Percentiles rank a stretch among this genome's conserved stretches.
Evolutionary conservation across 495 filamentous ascomycete genomes (phyloP).

Genomic region (Darksidea phi): DNA sequence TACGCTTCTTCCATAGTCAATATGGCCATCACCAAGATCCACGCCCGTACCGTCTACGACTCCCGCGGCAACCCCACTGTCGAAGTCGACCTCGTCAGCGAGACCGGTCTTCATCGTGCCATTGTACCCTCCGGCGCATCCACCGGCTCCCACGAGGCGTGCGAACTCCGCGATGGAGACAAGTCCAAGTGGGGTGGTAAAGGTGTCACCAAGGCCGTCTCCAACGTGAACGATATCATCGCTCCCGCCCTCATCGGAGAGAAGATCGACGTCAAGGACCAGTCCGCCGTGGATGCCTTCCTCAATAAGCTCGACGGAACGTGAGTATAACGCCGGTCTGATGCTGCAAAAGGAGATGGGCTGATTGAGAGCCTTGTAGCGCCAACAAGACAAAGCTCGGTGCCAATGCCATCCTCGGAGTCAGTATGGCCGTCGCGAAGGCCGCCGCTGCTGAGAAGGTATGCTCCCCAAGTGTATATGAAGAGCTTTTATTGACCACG

Average conservation of each 20-base stretch:
- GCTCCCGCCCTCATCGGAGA: conserved; percentile 89
- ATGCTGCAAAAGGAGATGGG: neutral
- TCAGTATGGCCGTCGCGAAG: conserved; percentile 94
- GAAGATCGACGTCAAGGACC: conserved; percentile 95
- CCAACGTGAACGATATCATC: conserved; percentile 93
- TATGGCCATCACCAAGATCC: conserved; percentile 97
- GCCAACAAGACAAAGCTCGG: conserved; percentile 97
- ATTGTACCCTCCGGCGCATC: conserved; percentile 98
- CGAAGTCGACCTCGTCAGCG: conserved; percentile 93
- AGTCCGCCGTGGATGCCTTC: conserved; percentile 88
- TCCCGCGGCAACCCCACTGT: conserved; percentile 97
- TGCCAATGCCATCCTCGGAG: conserved; percentile 98
- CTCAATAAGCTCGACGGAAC: conserved; percentile 95
- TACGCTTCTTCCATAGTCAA: conserved; percentile 40
- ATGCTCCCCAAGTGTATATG: conserved; percentile 5
- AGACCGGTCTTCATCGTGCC: conserved; percentile 94
- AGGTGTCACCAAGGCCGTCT: conserved; percentile 91
- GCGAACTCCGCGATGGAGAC: conserved; percentile 98
- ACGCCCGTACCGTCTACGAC: conserved; percentile 99
- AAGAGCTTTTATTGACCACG: conserved; percentile 6
- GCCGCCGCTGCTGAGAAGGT: conserved; percentile 97
- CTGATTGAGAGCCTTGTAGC: neutral
- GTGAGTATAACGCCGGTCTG: neutral
- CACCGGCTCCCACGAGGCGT: conserved; percentile 96
- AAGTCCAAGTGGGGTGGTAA: conserved; percentile 96